Evolutionary conservation across 2,329 filamentous ascomycete genomes (phyloP), one percentile per base, ranked within the genome.

Genomic region (Sodiomyces alkalinus): DNA sequence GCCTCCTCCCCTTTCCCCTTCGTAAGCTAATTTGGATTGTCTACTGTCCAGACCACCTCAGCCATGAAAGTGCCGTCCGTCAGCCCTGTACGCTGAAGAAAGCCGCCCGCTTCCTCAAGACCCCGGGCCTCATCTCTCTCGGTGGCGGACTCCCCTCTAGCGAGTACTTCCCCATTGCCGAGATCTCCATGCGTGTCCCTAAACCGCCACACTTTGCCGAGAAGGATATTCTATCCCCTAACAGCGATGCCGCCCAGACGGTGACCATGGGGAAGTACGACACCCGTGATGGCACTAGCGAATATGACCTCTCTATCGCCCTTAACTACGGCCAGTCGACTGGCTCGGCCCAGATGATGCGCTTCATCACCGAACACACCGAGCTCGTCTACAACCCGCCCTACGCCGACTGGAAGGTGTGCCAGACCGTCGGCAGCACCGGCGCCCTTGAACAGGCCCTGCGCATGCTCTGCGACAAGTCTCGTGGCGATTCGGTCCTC

Each of bases 301-400:
- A 58, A 19, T 69, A 68, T 41, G 90, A 98, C 55, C 69, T 98
- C 28, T 73, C 80, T 25, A 82, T 92, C 36, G 80, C 80, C 1
- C 74, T 94, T 49, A 96, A 98, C 56, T 98, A 98, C 50, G 82
- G 80, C 19, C 85, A 93, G 55, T 76, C 85, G 7, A 74, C 74
- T 12, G 90, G 90, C 12, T 73, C 82, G 8, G 79, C 83, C 4
- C 90, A 93, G 55, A 63, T 98, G 51, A 60, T 94, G 37, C 75
- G 90, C 34, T 96, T 80, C 57, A 64, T 96, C 28, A 92, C 86
- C 0, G 90, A 98, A 59, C 90, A 96, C 55, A 92, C 86, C 0
- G 87, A 98, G 55, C 72, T 96, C 31, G 74, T 93, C 11, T 81
- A 83, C 52, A 65, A 72, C 35, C 86, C 87, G 11, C 82, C 81